Conservation (phyloP, 441 rosid genomes). For the Aquilaria agallochum region DNA sequence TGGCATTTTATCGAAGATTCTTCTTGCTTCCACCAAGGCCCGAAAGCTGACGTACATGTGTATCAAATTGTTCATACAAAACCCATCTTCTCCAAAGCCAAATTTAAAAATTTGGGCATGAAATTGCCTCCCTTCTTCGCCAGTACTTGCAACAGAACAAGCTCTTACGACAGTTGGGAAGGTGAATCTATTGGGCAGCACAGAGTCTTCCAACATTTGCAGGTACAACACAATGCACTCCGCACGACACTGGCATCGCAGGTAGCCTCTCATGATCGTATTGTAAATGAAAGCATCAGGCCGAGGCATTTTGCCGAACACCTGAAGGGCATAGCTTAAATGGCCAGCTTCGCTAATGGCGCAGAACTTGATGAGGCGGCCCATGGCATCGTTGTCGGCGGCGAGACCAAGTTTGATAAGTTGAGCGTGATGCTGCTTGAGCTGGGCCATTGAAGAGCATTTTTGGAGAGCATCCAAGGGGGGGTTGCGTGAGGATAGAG, state of each 20-base stretch:
- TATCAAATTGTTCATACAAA: constrained; percentile 35
- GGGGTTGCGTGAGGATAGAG: neutral
- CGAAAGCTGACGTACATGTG: constrained; percentile 35
- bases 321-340: constrained; percentile 28
- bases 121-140: constrained; percentile 34
- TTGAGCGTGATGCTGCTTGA: constrained; percentile 34
- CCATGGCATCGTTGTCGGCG: constrained; percentile 29
- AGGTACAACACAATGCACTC: constrained; percentile 30
- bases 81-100: constrained; percentile 29
- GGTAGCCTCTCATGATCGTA: constrained; percentile 25
- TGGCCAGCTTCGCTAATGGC: constrained; percentile 17
- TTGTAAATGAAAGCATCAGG: constrained; percentile 42
- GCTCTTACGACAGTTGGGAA: constrained; percentile 39
- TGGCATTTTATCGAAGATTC: constrained; percentile 22
- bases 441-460: constrained; percentile 34
- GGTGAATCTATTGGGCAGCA: constrained; percentile 35
- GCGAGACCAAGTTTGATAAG: constrained; percentile 35
- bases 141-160: constrained; percentile 16
- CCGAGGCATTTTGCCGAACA: constrained; percentile 32
- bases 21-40: constrained; percentile 21
- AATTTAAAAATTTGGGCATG: constrained; percentile 45
- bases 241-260: constrained; percentile 15
- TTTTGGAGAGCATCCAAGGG: constrained; percentile 17
- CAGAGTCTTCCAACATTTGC: constrained; percentile 27
- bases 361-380: constrained; percentile 31